Percentiles rank a stretch among this genome's conserved stretches.
Evolutionary conservation across 1,284 basidiomycete genomes (phyloP).

Genomic region (Trichosporon asahii): DNA sequence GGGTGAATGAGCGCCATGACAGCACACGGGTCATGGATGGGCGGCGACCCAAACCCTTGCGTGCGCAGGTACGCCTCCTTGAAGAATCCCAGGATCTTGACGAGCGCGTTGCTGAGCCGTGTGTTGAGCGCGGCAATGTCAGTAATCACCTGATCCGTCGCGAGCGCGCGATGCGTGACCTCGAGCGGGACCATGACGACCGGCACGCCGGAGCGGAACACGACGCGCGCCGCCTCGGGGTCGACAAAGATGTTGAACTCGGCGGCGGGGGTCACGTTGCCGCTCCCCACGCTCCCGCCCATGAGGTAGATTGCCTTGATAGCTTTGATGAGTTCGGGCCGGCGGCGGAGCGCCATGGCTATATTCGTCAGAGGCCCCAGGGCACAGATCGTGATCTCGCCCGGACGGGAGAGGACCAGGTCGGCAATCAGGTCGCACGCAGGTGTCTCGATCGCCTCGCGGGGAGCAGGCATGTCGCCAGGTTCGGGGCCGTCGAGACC

Average conservation of each 20-base stretch:
- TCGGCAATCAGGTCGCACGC: conserved; percentile 23
- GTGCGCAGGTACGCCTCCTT: conserved; percentile 11
- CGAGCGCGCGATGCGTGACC: conserved; percentile 25
- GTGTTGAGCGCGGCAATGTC: conserved; percentile 19
- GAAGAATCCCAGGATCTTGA: conserved; percentile 20
- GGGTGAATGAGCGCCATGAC: conserved; percentile 23
- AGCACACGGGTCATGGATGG: conserved; percentile 26
- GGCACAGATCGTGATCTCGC: conserved; percentile 22
- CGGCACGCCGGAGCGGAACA: conserved; percentile 19
- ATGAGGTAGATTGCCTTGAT: conserved; percentile 26
- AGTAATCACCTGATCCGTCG: conserved; percentile 8
- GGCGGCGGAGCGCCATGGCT: conserved; percentile 19
- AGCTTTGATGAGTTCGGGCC: conserved; percentile 11
- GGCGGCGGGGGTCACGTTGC: conserved; percentile 20
- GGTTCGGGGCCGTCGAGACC: conserved; percentile 20
- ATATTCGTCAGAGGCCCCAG: conserved; percentile 29
- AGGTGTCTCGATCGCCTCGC: conserved; percentile 11
- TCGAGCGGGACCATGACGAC: conserved; percentile 27
- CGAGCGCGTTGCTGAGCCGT: conserved; percentile 16
- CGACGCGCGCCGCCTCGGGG: conserved; percentile 25
- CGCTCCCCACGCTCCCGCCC: conserved; percentile 24
- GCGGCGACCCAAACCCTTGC: conserved; percentile 22
- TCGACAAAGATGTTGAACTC: conserved; percentile 30
- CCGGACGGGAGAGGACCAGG: conserved; percentile 17
- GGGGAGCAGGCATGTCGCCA: conserved; percentile 13